Evolutionary conservation across 2,329 filamentous ascomycete genomes (phyloP).

Genomic region (Aspergillus phoenicis): DNA sequence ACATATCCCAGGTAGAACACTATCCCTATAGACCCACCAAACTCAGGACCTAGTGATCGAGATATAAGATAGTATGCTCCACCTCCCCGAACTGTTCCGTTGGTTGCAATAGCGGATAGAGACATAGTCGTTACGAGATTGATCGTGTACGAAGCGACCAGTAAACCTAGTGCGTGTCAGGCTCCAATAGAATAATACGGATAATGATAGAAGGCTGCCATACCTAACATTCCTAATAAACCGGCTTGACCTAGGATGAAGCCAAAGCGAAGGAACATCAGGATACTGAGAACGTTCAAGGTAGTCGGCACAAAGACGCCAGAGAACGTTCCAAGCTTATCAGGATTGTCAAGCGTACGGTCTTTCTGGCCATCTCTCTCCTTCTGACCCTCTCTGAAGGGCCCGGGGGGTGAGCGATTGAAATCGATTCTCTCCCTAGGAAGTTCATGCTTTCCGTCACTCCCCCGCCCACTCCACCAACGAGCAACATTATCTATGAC

Average conservation of each 20-base stretch:
- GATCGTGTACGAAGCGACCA: constrained; percentile 75
- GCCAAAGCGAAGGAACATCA: constrained; percentile 90
- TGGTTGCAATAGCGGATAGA: constrained; percentile 84
- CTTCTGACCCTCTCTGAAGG: constrained; percentile 36
- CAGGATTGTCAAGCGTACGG: constrained; percentile 34
- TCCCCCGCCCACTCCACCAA: constrained; percentile 27
- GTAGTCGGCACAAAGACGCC: constrained; percentile 88
- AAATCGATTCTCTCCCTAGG: constrained; percentile 14
- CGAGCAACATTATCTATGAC: constrained; percentile 28
- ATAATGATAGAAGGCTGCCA: constrained; percentile 26
- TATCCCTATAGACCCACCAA: constrained; percentile 83
- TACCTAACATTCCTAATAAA: constrained; percentile 77
- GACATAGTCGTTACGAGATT: constrained; percentile 84
- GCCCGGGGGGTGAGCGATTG: constrained; percentile 22
- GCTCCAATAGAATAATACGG: background rate
- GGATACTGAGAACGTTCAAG: constrained; percentile 83
- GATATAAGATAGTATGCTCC: constrained; percentile 90
- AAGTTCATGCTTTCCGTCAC: constrained; percentile 15
- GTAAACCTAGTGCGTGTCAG: constrained; percentile 57
- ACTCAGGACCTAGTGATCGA: constrained; percentile 80
- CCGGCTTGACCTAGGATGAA: constrained; percentile 81
- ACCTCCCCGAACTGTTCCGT: constrained; percentile 83
- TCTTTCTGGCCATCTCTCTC: constrained; percentile 31
- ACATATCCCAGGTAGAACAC: constrained; percentile 90
- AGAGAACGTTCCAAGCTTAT: constrained; percentile 75